phyloP scores from a whole-genome alignment of 495 filamentous ascomycete genomes.

The Hypomontagnella submonticulosa region DNA sequence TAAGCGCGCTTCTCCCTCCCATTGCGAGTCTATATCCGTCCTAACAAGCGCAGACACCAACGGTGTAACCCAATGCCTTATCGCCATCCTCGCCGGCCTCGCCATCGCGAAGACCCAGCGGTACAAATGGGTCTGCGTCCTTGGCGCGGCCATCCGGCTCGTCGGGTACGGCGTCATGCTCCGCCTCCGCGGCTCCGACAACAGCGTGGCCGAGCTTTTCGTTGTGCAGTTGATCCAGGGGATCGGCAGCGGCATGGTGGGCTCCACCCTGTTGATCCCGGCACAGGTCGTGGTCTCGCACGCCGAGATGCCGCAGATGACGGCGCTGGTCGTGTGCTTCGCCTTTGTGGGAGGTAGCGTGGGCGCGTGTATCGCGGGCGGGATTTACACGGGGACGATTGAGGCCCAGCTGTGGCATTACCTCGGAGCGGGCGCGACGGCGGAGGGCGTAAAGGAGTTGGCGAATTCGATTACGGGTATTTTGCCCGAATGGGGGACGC shows the following conservation, averaged over 20 bases:
- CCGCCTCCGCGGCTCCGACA: slow-evolving; percentile 58
- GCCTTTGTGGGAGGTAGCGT: slow-evolving; percentile 59
- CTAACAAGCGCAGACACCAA: slow-evolving; percentile 48
- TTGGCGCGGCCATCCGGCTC: slow-evolving; percentile 54
- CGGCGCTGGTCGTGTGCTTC: slow-evolving; percentile 56
- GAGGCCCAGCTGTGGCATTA: slow-evolving; percentile 46
- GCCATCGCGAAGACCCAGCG: slow-evolving; percentile 56
- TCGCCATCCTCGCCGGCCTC: slow-evolving; percentile 55
- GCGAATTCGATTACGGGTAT: slow-evolving; percentile 59
- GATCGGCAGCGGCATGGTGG: slow-evolving; percentile 60
- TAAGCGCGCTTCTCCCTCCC: slow-evolving; percentile 5
- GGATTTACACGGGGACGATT: slow-evolving; percentile 60
- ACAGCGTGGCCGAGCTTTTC: slow-evolving; percentile 57
- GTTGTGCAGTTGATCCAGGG: slow-evolving; percentile 61
- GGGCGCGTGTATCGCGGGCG: slow-evolving; percentile 61
- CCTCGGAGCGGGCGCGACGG: slow-evolving; percentile 44
- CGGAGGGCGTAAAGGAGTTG: slow-evolving; percentile 46
- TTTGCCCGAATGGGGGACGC: slow-evolving; percentile 56
- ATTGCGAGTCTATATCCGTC: too few relatives aligned
- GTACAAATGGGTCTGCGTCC: slow-evolving; percentile 60
- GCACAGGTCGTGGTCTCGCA: slow-evolving; percentile 60
- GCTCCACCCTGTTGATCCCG: slow-evolving; percentile 56
- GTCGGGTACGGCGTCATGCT: slow-evolving; percentile 64
- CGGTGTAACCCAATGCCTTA: slow-evolving; percentile 56
- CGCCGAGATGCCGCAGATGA: slow-evolving; percentile 59